Evolutionary conservation across 75 land plant genomes (phyloP).

Genomic region (Isoetes taiwanensis): DNA sequence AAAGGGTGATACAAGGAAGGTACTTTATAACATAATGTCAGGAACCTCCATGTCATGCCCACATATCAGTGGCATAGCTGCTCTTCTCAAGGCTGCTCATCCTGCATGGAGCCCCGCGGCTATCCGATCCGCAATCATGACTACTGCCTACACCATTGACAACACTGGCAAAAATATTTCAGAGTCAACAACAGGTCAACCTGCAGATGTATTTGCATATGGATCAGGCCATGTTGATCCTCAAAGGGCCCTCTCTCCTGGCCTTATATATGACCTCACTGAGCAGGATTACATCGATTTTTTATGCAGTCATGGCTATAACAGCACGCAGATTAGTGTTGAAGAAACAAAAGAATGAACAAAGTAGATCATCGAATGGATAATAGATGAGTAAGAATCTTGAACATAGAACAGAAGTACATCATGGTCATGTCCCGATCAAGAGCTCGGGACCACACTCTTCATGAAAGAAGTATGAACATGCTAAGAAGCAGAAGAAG

Average conservation of each 20-base stretch:
- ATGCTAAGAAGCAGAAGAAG: too few species aligned
- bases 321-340: background rate
- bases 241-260: slow-evolving; percentile 41
- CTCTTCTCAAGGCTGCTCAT: slow-evolving; percentile 2
- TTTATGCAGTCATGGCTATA: slow-evolving; percentile 45
- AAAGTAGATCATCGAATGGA: too few species aligned
- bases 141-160: too few species aligned
- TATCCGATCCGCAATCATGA: slow-evolving; percentile 5
- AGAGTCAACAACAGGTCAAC: slow-evolving; percentile 19
- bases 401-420: too few species aligned
- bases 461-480: too few species aligned
- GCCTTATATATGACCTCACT: slow-evolving; percentile 48
- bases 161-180: too few species aligned
- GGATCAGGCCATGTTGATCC: slow-evolving; percentile 59
- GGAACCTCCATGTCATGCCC: slow-evolving; percentile 5
- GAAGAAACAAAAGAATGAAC: too few species aligned
- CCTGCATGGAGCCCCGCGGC: background rate
- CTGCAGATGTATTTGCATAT: slow-evolving; percentile 31
- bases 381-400: too few species aligned
- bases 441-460: too few species aligned
- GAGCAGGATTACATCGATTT: slow-evolving; percentile 38
- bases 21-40: background rate
- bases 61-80: background rate
- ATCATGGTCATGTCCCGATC: too few species aligned
- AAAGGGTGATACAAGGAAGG: background rate